Conservation (phyloP, 768 basidiomycete species). For the Lentinula lateritia region DNA sequence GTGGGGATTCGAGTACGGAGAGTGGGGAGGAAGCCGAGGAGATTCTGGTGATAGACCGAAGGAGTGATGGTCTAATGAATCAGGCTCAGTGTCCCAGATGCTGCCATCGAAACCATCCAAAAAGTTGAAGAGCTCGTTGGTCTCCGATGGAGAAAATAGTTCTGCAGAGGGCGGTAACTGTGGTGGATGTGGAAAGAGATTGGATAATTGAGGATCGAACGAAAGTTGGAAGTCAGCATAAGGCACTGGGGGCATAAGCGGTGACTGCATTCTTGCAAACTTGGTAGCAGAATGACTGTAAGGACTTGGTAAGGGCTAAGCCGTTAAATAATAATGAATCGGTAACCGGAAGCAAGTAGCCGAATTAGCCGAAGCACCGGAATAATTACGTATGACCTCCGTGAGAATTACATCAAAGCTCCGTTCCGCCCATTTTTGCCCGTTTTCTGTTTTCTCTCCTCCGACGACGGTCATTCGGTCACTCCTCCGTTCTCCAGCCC, state of each 20-base stretch:
- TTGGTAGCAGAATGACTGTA: background rate
- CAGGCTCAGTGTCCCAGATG: slow-evolving; percentile 32
- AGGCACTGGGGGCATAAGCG: background rate
- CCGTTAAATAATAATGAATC: background rate
- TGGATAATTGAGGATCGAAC: slow-evolving; percentile 56
- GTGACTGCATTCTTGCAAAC: slow-evolving; percentile 1
- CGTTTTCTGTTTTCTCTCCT: background rate
- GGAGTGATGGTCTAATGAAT: background rate
- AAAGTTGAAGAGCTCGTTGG: slow-evolving; percentile 74
- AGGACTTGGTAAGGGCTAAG: background rate
- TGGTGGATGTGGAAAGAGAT: slow-evolving; percentile 55
- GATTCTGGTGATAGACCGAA: background rate
- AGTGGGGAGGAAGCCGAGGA: slow-evolving; percentile 11
- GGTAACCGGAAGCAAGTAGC: background rate
- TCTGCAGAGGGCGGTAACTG: slow-evolving; percentile 62
- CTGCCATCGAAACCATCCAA: slow-evolving; percentile 79
- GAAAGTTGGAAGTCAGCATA: slow-evolving; percentile 68
- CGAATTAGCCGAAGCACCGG: background rate
- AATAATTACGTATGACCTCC: background rate
- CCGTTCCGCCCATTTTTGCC: background rate
- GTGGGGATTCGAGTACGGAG: slow-evolving; percentile 47
- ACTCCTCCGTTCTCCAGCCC: background rate
- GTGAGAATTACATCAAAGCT: background rate
- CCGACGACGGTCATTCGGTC: background rate
- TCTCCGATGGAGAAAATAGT: slow-evolving; percentile 75